Evolutionary conservation across 2,329 filamentous ascomycete species (phyloP), one percentile per base, ranked within the genome.

Genomic region (Whalleya microplaca): DNA sequence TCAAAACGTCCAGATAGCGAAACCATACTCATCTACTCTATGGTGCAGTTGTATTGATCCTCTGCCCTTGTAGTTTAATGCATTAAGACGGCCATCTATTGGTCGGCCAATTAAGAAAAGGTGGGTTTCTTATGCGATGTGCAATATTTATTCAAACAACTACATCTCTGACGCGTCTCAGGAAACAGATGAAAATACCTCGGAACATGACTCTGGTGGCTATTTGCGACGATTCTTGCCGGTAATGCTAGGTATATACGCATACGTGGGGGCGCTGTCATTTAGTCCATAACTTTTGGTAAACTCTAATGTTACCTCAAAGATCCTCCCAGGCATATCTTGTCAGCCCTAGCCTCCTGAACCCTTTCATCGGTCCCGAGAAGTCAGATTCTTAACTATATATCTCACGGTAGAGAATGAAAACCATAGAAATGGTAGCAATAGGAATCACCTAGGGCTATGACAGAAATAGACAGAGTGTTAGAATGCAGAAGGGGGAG

Each of bases 341-440:
- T 37, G 32, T 37, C 20, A 49, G 52, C 43, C 43, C 41, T 32
- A 47, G 57, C 52, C 50, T 55, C 48, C 56, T 51, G 37, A n/a
- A 46, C 58, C 48, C 57, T 58, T 46, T 29, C 48, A 44, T 29
- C 57, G 60, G 55, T 56, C 57, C 60, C 57, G 58, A 61, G 18
- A 29, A 16, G 44, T 48, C 14, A 47, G 51, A 48, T 37, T 37
- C 50, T 37, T 45, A 49, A 49, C 10, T 37, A 37, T 37, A 37
- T 37, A 37, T 37, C 32, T 47, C 18, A 45, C 12, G 47, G 27
- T 45, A 48, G 37, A 43, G n/a, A 49, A 23, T 41, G 51, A 60
- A 58, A 58, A 58, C 51, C 48, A 58, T 58, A 58, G 50, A 19
- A 6, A 14, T 21, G 21, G 27, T 32, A 53, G 51, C n/a, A n/a